These are phyloP conservation scores for Suillus discolor DNA, from an alignment of 768 basidiomycete genomes.

Conservation along the genomic window DNA sequence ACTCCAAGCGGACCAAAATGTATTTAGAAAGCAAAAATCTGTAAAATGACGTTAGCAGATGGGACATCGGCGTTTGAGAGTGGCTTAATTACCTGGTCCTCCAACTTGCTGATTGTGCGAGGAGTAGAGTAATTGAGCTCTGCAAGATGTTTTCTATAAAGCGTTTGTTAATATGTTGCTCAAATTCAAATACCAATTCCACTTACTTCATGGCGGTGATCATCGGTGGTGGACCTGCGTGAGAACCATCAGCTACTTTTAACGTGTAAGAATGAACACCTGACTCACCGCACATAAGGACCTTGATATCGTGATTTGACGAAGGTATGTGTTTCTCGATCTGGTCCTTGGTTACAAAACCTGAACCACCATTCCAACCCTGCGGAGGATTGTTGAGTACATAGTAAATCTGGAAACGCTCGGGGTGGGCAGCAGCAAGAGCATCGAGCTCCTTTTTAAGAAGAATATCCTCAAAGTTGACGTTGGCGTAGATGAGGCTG, in stretches of 20 bases:
- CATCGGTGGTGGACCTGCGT: constrained; percentile 72
- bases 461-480: constrained; percentile 90
- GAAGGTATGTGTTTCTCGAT: constrained; percentile 82
- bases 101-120: constrained; percentile 89
- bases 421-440: constrained; percentile 61
- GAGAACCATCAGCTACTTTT: constrained; percentile 7
- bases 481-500: constrained; percentile 95
- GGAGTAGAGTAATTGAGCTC: constrained; percentile 89
- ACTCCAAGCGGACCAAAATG: background rate
- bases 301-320: constrained; percentile 66
- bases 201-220: constrained; percentile 77
- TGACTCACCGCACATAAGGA: constrained; percentile 82
- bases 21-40: constrained; percentile 46
- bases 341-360: constrained; percentile 93
- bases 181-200: background rate
- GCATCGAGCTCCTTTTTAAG: constrained; percentile 86
- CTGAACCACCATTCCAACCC: constrained; percentile 85
- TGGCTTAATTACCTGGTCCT: constrained; percentile 64
- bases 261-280: constrained; percentile 14
- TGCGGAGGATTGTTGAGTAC: constrained; percentile 94
- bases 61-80: background rate
- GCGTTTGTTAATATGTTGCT: constrained; percentile 9
- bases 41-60: constrained; percentile 15
- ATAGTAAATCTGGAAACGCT: constrained; percentile 80
- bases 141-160: constrained; percentile 78